Base-by-base conservation (phyloP, 331 rosid genomes). In the Malus hybrid region DNA sequence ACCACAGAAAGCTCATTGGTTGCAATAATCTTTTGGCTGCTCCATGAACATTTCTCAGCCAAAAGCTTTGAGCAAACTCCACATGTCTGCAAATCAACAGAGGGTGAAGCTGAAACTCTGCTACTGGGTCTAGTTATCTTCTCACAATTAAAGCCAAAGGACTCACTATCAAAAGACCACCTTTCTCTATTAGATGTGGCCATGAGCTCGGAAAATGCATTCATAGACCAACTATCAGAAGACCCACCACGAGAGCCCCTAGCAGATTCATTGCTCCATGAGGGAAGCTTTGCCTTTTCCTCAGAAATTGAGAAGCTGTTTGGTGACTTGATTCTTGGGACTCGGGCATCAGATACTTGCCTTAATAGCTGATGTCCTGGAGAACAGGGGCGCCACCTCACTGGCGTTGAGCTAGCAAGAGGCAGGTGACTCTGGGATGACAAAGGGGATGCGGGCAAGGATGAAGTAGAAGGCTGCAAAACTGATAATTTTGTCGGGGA, bases 41-140 rank as follows among this genome's bases (percentile, higher is more conserved):
- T 87, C 98, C 96, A 93, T 32, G 80, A 80, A 69, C 94, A 90
- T 75, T 81, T 93, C 80, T 93, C 96, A 32, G 83, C 81, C 81
- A 93, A 87, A 73, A 86, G 91, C 78, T 88, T 93, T 61, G 96
- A 87, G 90, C 98, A 93, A 87, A 87, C 74, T 73, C 94, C 93
- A 59, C 98, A 93, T 24, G 90, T 79, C 78, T 88, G 97, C 72
- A 85, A 76, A 81, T 93, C 98, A 57, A 84, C 85, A 0, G 85
- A 69, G 6, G 90, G 80, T 44, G 96, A 87, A 74, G 82, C 76
- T 70, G 96, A 86, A 68, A 83, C 62, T 76, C 59, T 87, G 77
- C 83, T 82, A 86, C 87, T 83, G 74, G 92, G 86, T 83, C 86
- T 80, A 55, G 85, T 80, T 69, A 83, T 68, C 84, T 82, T 88